Conservation (phyloP, 164 flowering plant species). For the Chimonanthus salicifolius region DNA sequence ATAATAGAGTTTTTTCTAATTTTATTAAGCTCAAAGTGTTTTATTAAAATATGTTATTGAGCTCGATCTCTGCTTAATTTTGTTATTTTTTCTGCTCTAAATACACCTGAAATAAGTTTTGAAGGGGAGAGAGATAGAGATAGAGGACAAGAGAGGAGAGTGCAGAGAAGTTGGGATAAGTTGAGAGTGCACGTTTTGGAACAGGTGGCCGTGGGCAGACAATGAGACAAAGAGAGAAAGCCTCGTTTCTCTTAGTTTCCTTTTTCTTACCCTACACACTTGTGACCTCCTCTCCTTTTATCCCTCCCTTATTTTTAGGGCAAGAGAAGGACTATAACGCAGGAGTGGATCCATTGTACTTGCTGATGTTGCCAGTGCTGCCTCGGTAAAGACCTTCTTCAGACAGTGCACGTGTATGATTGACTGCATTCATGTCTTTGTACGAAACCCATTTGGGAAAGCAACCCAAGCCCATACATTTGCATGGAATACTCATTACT, state of each 20-base stretch:
- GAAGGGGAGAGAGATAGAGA: neutral
- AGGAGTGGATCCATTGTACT: conserved; percentile 5
- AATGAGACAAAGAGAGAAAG: too few species aligned
- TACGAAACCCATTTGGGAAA: conserved; percentile 6
- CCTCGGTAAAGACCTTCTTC: conserved; percentile 63
- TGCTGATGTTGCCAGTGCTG: conserved; percentile 13
- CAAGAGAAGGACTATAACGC: neutral
- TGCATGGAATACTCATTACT: neutral
- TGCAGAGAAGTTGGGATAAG: neutral
- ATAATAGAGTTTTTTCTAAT: too few species aligned
- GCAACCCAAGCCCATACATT: conserved; percentile 29
- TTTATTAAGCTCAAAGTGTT: too few species aligned
- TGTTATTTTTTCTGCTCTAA: too few species aligned
- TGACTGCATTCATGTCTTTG: conserved; percentile 38
- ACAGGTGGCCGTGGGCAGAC: neutral
- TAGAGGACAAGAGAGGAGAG: neutral
- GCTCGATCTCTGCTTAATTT: too few species aligned
- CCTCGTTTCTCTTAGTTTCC: neutral
- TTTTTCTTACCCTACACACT: neutral
- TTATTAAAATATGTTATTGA: too few species aligned
- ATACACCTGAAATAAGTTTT: too few species aligned
- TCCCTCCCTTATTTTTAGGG: neutral
- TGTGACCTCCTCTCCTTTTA: neutral
- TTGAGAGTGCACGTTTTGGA: neutral
- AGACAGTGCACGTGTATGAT: conserved; percentile 68